A percentile compares a stretch with the other conserved stretches of the same genome.
These are phyloP conservation scores for Balakata baccata DNA, from an alignment of 345 rosid genomes.

Conservation along the genomic window DNA sequence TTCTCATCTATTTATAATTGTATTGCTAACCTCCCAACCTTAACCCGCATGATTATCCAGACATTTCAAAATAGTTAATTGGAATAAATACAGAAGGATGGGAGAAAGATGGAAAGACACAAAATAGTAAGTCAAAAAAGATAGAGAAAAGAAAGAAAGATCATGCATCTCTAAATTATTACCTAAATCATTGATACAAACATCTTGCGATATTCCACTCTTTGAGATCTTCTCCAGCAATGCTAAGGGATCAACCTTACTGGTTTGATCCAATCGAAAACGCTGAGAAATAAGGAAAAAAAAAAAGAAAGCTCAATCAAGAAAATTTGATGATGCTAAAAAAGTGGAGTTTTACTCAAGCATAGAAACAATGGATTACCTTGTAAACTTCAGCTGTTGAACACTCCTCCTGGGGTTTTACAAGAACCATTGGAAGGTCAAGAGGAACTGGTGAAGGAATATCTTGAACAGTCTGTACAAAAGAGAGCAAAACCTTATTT, in stretches of 20 bases:
- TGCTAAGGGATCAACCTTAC: constrained; percentile 61
- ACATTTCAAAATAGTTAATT: constrained; percentile 5
- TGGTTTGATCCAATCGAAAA: constrained; percentile 64
- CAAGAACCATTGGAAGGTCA: constrained; percentile 76
- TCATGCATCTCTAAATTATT: constrained; percentile 23
- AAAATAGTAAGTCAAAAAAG: background rate
- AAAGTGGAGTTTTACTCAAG: background rate
- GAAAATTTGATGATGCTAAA: constrained; percentile 6
- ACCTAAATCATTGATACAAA: constrained; percentile 93
- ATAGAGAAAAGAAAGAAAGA: background rate
- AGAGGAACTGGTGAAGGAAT: constrained; percentile 67
- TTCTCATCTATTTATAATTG: background rate
- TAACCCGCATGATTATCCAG: background rate
- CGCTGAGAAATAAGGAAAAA: constrained; percentile 39
- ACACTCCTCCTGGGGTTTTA: constrained; percentile 88
- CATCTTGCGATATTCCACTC: constrained; percentile 76
- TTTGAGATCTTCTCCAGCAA: constrained; percentile 69
- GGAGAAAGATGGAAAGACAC: background rate
- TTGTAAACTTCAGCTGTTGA: constrained; percentile 93
- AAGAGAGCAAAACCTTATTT: constrained; percentile 14
- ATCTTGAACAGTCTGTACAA: constrained; percentile 71
- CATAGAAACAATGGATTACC: constrained; percentile 36
- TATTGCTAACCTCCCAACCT: background rate
- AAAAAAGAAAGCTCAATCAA: constrained; percentile 14
- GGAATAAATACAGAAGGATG: background rate